Evolutionary conservation across 2,329 filamentous ascomycete genomes (phyloP), one percentile per base, ranked within the genome.

Genomic region (Diaporthe sp.): DNA sequence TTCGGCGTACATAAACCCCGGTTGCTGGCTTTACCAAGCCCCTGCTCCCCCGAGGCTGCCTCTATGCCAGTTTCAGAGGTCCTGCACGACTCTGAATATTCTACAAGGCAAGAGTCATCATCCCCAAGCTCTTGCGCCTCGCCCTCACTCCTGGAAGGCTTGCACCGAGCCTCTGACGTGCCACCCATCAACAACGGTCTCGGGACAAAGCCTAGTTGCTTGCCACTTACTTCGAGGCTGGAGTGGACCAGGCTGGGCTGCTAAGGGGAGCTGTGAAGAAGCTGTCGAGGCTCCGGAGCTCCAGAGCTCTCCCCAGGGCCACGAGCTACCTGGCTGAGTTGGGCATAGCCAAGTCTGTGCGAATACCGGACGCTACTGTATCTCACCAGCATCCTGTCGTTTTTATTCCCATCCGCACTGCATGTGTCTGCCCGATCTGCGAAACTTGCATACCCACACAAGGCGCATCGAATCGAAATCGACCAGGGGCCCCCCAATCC

Each of bases 401-500:
- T 55, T 61, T 73, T 57, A 25, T 73, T 65, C 61, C 71, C 58
- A 73, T 73, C 37, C 61, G 71, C 71, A 65, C 34, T 73, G 71
- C 71, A 73, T 73, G 60, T 65, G 60, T 65, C 44, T 65, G 51
- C 49, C 49, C 71, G 71, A 65, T 73, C 71, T 73, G 58, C 71
- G 37, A 46, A 25, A 25, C 58, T 25, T 73, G 71, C 71, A 73
- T 73, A 37, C 49, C 71, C 49, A 67, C 71, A 55, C 71, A 46
- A 55, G 49, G 65, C 65, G 17, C 31, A 42, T 31, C 65, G 15
- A 55, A 42, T 67, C 71, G 49, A 65, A 73, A 61, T 55, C 34
- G 71, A 62, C 46, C 55, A 46, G 25, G 44, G 49, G 19, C 46
- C 61, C 65, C 49, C 58, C 71, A 62, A 73, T 55, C 51, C 49